Evolutionary conservation across 2,329 filamentous ascomycete genomes (phyloP).

Genomic region (Fusarium mexicanum): DNA sequence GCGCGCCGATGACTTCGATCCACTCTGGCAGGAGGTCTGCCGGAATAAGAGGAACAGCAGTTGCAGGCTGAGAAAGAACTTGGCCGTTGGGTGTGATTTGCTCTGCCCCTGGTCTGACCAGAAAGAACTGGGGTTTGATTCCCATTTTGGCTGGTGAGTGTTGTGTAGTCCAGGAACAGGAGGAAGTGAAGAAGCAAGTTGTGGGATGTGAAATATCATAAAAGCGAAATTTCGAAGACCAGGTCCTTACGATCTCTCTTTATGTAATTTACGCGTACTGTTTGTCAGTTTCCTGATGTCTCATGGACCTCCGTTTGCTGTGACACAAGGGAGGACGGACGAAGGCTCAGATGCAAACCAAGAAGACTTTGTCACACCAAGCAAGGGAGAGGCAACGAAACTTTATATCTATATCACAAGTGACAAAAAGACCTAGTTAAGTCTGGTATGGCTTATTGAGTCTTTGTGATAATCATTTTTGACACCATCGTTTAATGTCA

Average conservation of each 20-base stretch:
- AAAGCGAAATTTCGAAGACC: neutral
- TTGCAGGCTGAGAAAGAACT: conserved; percentile 42
- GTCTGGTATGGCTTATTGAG: neutral
- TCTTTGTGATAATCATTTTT: neutral
- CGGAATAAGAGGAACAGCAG: conserved; percentile 64
- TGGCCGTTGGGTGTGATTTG: conserved; percentile 34
- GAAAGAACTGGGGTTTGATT: conserved; percentile 49
- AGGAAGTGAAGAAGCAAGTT: neutral
- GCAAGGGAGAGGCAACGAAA: neutral
- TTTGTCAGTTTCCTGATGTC: conserved; percentile 1
- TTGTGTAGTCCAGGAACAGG: neutral
- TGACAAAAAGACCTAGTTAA: neutral
- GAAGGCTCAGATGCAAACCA: neutral
- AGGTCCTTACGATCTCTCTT: neutral
- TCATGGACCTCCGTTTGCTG: conserved; percentile 5
- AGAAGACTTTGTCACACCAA: conserved; percentile 1
- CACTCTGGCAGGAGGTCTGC: conserved; percentile 61
- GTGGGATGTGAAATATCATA: neutral
- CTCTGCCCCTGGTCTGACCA: conserved; percentile 53
- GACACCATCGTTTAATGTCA: neutral
- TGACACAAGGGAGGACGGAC: conserved; percentile 22
- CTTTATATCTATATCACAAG: neutral
- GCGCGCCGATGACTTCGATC: conserved; percentile 55
- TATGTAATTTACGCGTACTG: neutral
- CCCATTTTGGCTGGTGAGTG: conserved; percentile 21